phyloP scores from a whole-genome alignment of 305 asterid genomes.

The Ilex paraguariensis region DNA sequence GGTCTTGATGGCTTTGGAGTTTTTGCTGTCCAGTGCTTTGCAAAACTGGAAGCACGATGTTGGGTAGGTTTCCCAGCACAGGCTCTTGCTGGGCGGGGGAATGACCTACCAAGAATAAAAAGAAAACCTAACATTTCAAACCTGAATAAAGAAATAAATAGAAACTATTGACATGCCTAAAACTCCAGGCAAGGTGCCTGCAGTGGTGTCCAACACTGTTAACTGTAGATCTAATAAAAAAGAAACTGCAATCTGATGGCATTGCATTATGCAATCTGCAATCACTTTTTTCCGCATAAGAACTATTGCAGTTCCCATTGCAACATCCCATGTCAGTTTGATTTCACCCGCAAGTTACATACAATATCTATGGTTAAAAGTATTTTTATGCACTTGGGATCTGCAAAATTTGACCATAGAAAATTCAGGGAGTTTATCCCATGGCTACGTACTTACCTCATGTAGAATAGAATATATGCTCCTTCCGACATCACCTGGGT shows the following conservation, averaged over 20 bases:
- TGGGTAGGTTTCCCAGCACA: constrained; percentile 24
- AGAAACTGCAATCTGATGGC: too few species aligned
- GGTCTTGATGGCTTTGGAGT: constrained; percentile 28
- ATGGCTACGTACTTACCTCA: constrained; percentile 45
- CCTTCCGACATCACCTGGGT: constrained; percentile 79
- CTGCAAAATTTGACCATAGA: not conserved
- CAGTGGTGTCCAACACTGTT: too few species aligned
- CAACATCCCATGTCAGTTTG: not conserved
- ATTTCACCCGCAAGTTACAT: too few species aligned
- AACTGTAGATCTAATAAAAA: too few species aligned
- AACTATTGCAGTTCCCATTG: not conserved
- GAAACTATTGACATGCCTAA: not conserved
- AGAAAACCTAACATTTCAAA: not conserved
- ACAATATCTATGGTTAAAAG: too few species aligned
- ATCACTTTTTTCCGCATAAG: not conserved
- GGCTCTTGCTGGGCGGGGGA: constrained; percentile 45
- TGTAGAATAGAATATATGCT: constrained; percentile 82
- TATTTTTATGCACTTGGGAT: too few species aligned
- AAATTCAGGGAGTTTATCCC: constrained; percentile 2
- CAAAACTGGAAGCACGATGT: constrained; percentile 21
- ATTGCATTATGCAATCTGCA: not conserved
- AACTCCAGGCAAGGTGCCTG: not conserved
- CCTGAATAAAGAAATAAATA: too few species aligned
- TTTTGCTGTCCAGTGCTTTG: constrained; percentile 27
- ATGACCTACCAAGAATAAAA: constrained; percentile 37